These are phyloP conservation scores for Fraxinus sp. DNA, from an alignment of 305 asterid genomes.

Conservation along the genomic window DNA sequence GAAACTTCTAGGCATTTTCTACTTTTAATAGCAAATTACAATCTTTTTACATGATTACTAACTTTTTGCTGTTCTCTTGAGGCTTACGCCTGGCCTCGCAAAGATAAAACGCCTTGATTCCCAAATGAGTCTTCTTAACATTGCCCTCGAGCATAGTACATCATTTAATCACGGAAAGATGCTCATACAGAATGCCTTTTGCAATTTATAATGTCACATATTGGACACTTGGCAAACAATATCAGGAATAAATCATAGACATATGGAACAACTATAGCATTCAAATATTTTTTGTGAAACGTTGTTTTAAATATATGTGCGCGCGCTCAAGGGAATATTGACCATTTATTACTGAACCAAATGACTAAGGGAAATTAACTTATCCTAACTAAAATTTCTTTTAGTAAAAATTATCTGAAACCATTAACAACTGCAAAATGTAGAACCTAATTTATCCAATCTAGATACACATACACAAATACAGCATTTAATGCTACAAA, in stretches of 20 bases:
- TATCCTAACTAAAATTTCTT: not conserved
- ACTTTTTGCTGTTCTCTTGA: not conserved
- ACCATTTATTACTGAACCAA: not conserved
- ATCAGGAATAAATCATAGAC: not conserved
- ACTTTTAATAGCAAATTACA: not conserved
- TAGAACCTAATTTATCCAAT: not conserved
- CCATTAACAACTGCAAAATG: not conserved
- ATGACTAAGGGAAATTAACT: not conserved
- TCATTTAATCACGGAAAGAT: not conserved
- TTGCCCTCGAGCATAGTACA: not conserved
- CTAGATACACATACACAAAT: not conserved
- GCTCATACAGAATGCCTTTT: not conserved
- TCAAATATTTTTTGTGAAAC: not conserved
- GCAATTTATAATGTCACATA: not conserved
- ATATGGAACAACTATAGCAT: not conserved
- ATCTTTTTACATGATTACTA: not conserved
- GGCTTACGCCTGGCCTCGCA: not conserved
- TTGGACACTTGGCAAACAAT: not conserved
- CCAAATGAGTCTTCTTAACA: not conserved
- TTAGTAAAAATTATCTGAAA: not conserved
- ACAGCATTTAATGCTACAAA: not conserved
- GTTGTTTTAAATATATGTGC: not conserved
- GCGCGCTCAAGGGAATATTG: not conserved
- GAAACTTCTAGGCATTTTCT: not conserved
- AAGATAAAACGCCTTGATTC: not conserved